phyloP scores from a whole-genome alignment of 1,284 basidiomycete genomes.

The Schizophyllum amplum region DNA sequence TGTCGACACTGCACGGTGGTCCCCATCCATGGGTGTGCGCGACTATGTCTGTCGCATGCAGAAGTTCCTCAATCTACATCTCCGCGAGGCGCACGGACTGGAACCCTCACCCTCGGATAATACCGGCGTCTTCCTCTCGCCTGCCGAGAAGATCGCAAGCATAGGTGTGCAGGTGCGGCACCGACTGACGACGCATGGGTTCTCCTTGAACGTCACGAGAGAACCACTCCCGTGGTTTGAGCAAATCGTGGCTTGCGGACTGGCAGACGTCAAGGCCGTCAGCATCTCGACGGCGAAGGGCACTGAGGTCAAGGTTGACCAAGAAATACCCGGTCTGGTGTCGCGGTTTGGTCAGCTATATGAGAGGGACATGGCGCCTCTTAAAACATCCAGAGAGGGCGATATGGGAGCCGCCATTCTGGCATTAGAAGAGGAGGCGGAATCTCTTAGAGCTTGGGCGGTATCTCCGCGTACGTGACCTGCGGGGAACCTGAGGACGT shows the following conservation, averaged over 20 bases:
- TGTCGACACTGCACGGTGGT: slow-evolving; percentile 65
- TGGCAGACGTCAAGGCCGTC: slow-evolving; percentile 78
- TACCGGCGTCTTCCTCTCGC: slow-evolving; percentile 71
- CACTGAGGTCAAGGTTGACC: slow-evolving; percentile 31
- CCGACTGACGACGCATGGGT: slow-evolving; percentile 90
- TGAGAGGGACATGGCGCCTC: slow-evolving; percentile 43
- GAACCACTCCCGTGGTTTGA: slow-evolving; percentile 83
- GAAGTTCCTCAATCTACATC: slow-evolving; percentile 49
- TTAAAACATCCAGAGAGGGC: slow-evolving; percentile 38
- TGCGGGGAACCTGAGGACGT: too few species aligned
- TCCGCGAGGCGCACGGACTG: slow-evolving; percentile 50
- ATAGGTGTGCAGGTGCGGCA: slow-evolving; percentile 97
- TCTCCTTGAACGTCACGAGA: slow-evolving; percentile 84
- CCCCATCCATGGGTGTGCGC: slow-evolving; percentile 50
- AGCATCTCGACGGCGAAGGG: slow-evolving; percentile 43
- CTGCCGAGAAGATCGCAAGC: slow-evolving; percentile 75
- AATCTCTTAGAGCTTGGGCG: background rate
- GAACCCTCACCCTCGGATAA: slow-evolving; percentile 49
- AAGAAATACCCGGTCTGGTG: slow-evolving; percentile 46
- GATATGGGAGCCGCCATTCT: slow-evolving; percentile 46
- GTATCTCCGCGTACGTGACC: background rate
- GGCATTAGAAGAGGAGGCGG: slow-evolving; percentile 34
- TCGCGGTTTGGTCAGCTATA: slow-evolving; percentile 44
- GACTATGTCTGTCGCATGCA: slow-evolving; percentile 73
- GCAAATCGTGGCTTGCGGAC: slow-evolving; percentile 86